Conservation (phyloP, 306 rosid genomes). For the Parietaria judaica region DNA sequence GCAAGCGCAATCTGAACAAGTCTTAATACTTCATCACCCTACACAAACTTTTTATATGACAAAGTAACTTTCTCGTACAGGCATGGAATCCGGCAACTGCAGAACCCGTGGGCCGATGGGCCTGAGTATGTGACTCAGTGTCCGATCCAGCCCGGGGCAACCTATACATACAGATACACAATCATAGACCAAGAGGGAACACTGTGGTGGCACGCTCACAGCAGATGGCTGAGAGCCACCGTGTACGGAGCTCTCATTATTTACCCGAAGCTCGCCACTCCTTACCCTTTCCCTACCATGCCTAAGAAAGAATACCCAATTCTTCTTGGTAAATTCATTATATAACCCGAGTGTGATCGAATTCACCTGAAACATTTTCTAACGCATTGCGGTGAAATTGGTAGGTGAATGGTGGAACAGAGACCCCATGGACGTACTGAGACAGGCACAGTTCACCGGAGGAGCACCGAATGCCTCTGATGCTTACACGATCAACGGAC, state of each 20-base stretch:
- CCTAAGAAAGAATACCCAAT: conserved; percentile 60
- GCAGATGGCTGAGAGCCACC: conserved; percentile 77
- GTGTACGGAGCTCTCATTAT: conserved; percentile 83
- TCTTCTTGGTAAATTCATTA: conserved; percentile 58
- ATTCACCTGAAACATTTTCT: neutral
- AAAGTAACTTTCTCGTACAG: conserved; percentile 20
- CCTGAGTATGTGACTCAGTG: conserved; percentile 83
- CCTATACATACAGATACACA: conserved; percentile 81
- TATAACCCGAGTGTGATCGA: neutral
- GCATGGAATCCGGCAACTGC: conserved; percentile 80
- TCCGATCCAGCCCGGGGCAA: conserved; percentile 79
- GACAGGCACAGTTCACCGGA: conserved; percentile 65
- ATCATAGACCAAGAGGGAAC: conserved; percentile 83
- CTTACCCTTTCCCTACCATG: conserved; percentile 57
- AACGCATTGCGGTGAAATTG: conserved; percentile 5
- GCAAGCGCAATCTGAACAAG: no score
- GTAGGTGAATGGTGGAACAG: conserved; percentile 91
- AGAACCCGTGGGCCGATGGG: conserved; percentile 98
- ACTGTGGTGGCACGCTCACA: conserved; percentile 98
- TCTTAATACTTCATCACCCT: no score
- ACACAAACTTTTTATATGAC: neutral
- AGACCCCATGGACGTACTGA: conserved; percentile 53
- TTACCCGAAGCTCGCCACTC: conserved; percentile 58
- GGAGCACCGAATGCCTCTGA: conserved; percentile 68
- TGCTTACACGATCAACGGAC: conserved; percentile 81